Percentiles rank a stretch among this genome's conserved stretches.
Conservation (phyloP, 305 asterid genomes). For the Solanum hybrid region DNA sequence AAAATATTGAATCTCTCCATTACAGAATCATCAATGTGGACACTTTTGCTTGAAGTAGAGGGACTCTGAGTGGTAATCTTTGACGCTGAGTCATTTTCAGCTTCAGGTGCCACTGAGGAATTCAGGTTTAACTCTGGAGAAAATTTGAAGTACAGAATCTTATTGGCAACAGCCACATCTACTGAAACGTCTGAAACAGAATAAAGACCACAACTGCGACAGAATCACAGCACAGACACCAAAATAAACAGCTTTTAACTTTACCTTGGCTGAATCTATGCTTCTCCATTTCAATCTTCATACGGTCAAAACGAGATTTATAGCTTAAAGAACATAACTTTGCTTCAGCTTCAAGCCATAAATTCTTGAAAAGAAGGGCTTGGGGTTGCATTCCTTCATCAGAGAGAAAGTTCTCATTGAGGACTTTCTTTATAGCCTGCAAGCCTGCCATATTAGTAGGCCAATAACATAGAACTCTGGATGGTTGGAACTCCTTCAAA, state of each 20-base stretch:
- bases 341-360: constrained; percentile 97
- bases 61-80: constrained; percentile 10
- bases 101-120: constrained; percentile 1
- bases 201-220: neutral
- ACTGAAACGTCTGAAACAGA: constrained; percentile 23
- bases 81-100: constrained; percentile 4
- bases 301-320: constrained; percentile 63
- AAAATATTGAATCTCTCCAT: constrained; percentile 8
- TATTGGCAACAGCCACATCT: constrained; percentile 16
- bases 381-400: constrained; percentile 51
- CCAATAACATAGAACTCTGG: neutral
- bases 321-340: constrained; percentile 64
- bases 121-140: constrained; percentile 11
- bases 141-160: constrained; percentile 16
- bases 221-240: neutral
- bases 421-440: constrained; percentile 77
- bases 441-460: constrained; percentile 9
- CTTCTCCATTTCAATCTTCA: constrained; percentile 59
- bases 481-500: neutral
- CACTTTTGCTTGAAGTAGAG: constrained; percentile 13
- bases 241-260: constrained; percentile 31
- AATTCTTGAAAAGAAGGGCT: constrained; percentile 57
- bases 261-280: constrained; percentile 25
- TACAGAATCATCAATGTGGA: constrained; percentile 6
- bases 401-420: constrained; percentile 54